phyloP scores from a whole-genome alignment of 1,284 basidiomycete species.

The Bondarzewia mesenterica region DNA sequence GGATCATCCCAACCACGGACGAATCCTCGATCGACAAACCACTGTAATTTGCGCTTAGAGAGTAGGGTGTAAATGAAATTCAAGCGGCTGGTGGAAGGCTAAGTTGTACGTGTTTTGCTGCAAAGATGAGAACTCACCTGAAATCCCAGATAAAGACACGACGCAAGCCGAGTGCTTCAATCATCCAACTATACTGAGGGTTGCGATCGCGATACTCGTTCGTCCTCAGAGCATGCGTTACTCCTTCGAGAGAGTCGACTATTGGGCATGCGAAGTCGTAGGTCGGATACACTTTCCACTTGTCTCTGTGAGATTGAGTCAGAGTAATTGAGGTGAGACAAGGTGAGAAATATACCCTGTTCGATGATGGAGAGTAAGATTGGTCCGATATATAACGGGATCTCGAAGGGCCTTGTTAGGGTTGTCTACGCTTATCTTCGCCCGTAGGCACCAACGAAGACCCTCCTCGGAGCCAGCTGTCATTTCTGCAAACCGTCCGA shows the following conservation, averaged over 20 bases:
- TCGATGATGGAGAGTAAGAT: constrained; percentile 83
- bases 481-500: constrained; percentile 89
- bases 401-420: constrained; percentile 97
- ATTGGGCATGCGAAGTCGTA: constrained; percentile 99
- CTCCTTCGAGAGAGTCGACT: constrained; percentile 94
- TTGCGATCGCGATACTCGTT: constrained; percentile 99
- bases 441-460: constrained; percentile 88
- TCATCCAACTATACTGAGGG: constrained; percentile 97
- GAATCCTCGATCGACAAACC: constrained; percentile 85
- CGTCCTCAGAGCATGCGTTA: constrained; percentile 96
- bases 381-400: constrained; percentile 95
- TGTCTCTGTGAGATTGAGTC: constrained; percentile 40
- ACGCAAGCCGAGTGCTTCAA: constrained; percentile 75
- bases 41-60: constrained; percentile 97
- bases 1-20: constrained; percentile 98
- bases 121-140: too few species aligned
- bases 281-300: constrained; percentile 98
- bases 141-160: constrained; percentile 95
- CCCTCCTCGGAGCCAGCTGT: constrained; percentile 77
- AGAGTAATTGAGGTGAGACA: background rate
- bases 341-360: constrained; percentile 59
- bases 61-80: constrained; percentile 98
- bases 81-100: too few species aligned
- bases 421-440: constrained; percentile 92
- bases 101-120: too few species aligned